phyloP scores from a whole-genome alignment of 305 asterid species.

The Salvia sclarea region DNA sequence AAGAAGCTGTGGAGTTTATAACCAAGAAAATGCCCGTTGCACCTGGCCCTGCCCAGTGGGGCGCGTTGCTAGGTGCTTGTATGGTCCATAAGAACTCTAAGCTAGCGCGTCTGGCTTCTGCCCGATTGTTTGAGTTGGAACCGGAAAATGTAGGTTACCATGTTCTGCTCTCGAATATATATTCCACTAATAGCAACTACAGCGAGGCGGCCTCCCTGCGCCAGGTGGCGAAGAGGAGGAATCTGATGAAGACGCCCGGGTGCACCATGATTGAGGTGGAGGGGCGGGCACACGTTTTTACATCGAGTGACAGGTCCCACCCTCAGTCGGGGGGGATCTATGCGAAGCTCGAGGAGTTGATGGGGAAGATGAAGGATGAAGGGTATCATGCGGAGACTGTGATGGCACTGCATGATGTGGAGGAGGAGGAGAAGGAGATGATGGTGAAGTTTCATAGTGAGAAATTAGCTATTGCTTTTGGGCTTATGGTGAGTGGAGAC shows the following conservation, averaged over 20 bases:
- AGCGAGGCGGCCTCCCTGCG: conserved; percentile 71
- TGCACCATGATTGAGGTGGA: conserved; percentile 77
- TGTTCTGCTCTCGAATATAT: conserved; percentile 74
- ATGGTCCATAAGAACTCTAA: conserved; percentile 69
- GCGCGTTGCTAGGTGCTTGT: conserved; percentile 76
- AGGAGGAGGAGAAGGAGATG: conserved; percentile 88
- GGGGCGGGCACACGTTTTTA: conserved; percentile 66
- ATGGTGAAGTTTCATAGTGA: conserved; percentile 84
- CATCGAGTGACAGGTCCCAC: conserved; percentile 65
- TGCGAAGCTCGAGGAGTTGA: conserved; percentile 54
- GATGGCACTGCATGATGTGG: conserved; percentile 78
- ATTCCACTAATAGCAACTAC: conserved; percentile 58
- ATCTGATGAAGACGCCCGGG: conserved; percentile 70
- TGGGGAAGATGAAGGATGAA: conserved; percentile 70
- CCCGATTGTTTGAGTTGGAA: conserved; percentile 61
- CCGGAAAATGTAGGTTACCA: conserved; percentile 70
- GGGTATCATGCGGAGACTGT: conserved; percentile 71
- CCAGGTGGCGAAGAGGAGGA: conserved; percentile 55
- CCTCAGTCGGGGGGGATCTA: conserved; percentile 52
- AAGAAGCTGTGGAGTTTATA: conserved; percentile 61
- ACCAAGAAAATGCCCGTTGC: conserved; percentile 53
- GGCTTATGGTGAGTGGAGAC: conserved; percentile 59
- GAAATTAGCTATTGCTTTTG: conserved; percentile 82
- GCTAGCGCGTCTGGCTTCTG: conserved; percentile 69
- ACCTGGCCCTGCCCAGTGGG: conserved; percentile 85